Base-by-base conservation (phyloP, 805 yeast genomes). In the Saccharomyces paradoxus region DNA sequence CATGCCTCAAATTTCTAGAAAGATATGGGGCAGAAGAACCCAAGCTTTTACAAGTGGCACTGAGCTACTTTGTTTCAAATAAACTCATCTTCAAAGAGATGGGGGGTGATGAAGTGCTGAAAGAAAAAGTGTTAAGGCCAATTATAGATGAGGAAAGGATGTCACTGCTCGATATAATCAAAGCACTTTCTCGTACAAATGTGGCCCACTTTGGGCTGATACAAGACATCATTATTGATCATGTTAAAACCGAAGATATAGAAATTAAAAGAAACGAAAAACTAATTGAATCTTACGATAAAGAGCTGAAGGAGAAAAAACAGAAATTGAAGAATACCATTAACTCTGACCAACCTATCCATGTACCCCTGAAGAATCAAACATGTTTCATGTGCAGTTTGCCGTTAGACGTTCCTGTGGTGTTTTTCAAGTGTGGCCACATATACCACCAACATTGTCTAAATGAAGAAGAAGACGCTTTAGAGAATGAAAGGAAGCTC, bases 381-480 rank as follows among this genome's bases (percentile, higher is more conserved):
- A 75, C 74, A 41, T 91, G 97, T 64, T 73, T 81, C 13, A 76
- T 81, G 17, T 91, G 97, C 65, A 74, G 79, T 9, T 72, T 78
- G 47, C 77, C 80, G 12, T 71, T 92, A 22, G 95, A 88, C 55
- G 76, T 84, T 46, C 97, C 98, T 0, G 78, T 85, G 2, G 80
- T 87, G 0, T 95, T 88, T 62, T 94, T 92, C 73, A 80, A 82
- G 58, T 94, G 99, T 72, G 77, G 78, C 30, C 99, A 94, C 64
- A 82, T 94, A 2, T 90, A 81, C 65, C 98, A 94, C 65, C 87
- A 86, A 60, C 75, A 86, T 48, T 94, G 99, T 65, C 70, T 89
- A 27, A 76, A 76, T 50, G 83, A 82, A 47, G 79, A 75, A 41
- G 69, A 66, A 21, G 58, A 55, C 21, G 59, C 57, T 6, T 52